A percentile compares a stretch with the other conserved stretches of the same genome.
Conservation (phyloP, 306 rosid species). For the Begonia peltatifolia region DNA sequence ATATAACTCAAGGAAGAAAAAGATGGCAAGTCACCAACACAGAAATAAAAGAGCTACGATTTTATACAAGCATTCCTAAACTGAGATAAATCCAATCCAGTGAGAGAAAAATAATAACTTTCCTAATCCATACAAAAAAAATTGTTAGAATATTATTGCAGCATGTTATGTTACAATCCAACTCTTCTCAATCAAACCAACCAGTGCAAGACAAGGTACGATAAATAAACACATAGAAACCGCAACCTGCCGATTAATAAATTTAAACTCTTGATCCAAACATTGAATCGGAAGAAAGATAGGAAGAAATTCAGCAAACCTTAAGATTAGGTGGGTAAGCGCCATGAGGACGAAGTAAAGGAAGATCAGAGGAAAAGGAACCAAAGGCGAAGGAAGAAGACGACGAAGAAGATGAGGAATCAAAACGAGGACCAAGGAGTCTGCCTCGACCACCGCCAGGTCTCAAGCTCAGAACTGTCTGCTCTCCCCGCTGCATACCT, state of each 20-base stretch:
- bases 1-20: too few species aligned
- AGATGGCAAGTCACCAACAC: too few species aligned
- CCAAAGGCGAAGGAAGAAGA: constrained; percentile 45
- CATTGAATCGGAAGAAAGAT: not conserved
- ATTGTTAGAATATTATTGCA: not conserved
- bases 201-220: not conserved
- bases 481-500: constrained; percentile 86
- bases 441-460: constrained; percentile 98
- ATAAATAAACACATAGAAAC: not conserved
- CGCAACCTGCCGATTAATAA: not conserved
- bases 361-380: constrained; percentile 58
- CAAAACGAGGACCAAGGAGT: constrained; percentile 63
- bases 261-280: constrained; percentile 9
- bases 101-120: too few species aligned
- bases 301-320: constrained; percentile 26
- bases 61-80: too few species aligned
- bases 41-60: too few species aligned
- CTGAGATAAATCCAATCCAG: too few species aligned
- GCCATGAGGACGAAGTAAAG: constrained; percentile 45
- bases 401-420: constrained; percentile 32
- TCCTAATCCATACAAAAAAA: too few species aligned
- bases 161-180: not conserved
- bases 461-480: constrained; percentile 64
- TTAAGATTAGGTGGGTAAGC: constrained; percentile 33
- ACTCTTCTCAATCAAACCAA: constrained; percentile 4